phyloP scores from a whole-genome alignment of 176 grass and related monocot genomes.

The Calamus simplicifolius region DNA sequence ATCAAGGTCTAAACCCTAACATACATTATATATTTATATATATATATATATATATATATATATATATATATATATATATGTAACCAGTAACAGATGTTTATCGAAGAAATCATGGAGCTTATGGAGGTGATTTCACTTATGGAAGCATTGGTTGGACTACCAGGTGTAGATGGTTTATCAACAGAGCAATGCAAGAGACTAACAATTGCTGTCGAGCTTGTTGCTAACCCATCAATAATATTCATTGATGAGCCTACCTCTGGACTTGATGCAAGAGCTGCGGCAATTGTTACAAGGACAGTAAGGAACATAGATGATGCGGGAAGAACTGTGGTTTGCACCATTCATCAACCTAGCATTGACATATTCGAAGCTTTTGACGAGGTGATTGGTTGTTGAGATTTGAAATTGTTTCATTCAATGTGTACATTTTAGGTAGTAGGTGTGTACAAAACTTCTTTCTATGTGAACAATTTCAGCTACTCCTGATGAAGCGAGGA shows the following conservation, averaged over 20 bases:
- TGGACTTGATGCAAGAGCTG: slow-evolving; percentile 80
- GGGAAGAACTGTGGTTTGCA: slow-evolving; percentile 86
- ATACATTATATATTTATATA: no score
- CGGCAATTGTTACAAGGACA: slow-evolving; percentile 85
- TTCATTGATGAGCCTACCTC: slow-evolving; percentile 95
- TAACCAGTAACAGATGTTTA: slow-evolving; percentile 78
- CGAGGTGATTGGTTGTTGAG: slow-evolving; percentile 39
- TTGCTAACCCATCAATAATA: slow-evolving; percentile 85
- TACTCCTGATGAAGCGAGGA: slow-evolving; percentile 85
- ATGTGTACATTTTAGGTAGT: no score
- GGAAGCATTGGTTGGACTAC: slow-evolving; percentile 63
- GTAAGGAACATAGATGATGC: slow-evolving; percentile 86
- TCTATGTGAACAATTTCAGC: no score
- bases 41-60: no score
- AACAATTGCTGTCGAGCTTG: slow-evolving; percentile 83
- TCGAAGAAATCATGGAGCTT: slow-evolving; percentile 88
- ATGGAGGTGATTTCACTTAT: slow-evolving; percentile 66
- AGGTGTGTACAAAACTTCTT: no score
- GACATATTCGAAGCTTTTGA: slow-evolving; percentile 98
- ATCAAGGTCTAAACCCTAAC: no score
- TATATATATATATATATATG: no score
- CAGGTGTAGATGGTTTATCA: slow-evolving; percentile 71
- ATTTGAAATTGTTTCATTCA: no score
- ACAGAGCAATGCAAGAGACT: slow-evolving; percentile 89
- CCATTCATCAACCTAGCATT: slow-evolving; percentile 94